Evolutionary conservation across 2,329 filamentous ascomycete genomes (phyloP).

Genomic region (Ophiostoma novo-ulmi): DNA sequence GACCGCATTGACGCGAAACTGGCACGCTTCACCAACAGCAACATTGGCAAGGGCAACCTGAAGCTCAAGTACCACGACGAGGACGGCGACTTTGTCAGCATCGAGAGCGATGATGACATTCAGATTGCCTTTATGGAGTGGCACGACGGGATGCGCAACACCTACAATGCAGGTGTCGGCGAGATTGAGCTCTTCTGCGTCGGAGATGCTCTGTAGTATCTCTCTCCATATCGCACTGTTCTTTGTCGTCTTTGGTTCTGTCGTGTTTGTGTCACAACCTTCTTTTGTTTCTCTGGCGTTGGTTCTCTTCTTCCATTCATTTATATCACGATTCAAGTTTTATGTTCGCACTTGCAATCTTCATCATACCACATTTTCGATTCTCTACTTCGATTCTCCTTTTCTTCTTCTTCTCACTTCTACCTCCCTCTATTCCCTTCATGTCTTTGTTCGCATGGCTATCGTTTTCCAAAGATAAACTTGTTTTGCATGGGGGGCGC

Average conservation of each 20-base stretch:
- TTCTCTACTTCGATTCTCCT: neutral
- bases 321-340: conserved; percentile 11
- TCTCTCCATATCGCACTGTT: neutral
- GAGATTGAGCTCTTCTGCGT: conserved; percentile 87
- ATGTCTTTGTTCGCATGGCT: neutral
- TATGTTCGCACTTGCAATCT: conserved; percentile 10
- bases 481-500: conserved; percentile 22
- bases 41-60: conserved; percentile 74
- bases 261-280: no score
- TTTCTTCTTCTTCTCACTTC: neutral
- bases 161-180: conserved; percentile 65
- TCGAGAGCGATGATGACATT: conserved; percentile 93
- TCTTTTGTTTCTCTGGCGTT: neutral
- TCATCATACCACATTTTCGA: conserved; percentile 2
- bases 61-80: conserved; percentile 87
- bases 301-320: conserved; percentile 7
- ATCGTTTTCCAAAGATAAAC: conserved; percentile 16
- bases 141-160: conserved; percentile 62
- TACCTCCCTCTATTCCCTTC: neutral
- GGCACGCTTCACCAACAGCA: conserved; percentile 75
- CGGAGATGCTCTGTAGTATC: conserved; percentile 35
- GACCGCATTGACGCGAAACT: conserved; percentile 96
- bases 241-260: neutral
- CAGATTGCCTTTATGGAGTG: conserved; percentile 93
- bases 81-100: conserved; percentile 88